Evolutionary conservation across 306 rosid genomes (phyloP).

Genomic region (Alnus rubra): DNA sequence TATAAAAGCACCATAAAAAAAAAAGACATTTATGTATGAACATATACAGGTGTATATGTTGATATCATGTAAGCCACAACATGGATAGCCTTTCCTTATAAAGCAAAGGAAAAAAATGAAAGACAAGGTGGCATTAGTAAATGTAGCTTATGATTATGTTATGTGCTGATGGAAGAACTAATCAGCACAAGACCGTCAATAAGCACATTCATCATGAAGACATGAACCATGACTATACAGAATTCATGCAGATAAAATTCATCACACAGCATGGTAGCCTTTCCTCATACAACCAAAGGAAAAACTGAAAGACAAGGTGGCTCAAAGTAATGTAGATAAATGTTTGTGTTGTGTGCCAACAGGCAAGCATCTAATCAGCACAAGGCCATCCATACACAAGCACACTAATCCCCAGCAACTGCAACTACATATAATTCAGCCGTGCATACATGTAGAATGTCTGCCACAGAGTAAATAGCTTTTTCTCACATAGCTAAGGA

Average conservation of each 20-base stretch:
- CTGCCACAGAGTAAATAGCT: not conserved
- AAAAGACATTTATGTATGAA: too few species aligned
- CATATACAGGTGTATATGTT: not conserved
- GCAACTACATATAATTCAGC: not conserved
- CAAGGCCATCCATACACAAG: conserved; percentile 46
- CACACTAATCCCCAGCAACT: conserved; percentile 11
- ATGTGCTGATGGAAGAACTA: conserved; percentile 28
- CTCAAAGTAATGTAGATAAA: conserved; percentile 37
- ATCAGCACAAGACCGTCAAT: conserved; percentile 39
- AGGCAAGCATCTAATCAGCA: conserved; percentile 35
- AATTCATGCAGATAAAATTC: not conserved
- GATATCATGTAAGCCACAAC: conserved; percentile 16
- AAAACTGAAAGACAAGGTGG: conserved; percentile 36
- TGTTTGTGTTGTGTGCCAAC: conserved; percentile 36
- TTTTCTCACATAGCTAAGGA: not conserved
- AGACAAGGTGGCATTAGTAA: conserved; percentile 1
- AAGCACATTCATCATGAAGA: conserved; percentile 16
- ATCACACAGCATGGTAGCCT: conserved; percentile 9
- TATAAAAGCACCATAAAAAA: not conserved
- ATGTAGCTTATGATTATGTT: conserved; percentile 43
- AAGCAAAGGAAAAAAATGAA: not conserved
- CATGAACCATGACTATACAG: not conserved
- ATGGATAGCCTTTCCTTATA: not conserved
- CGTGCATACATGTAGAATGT: not conserved
- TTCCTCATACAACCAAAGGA: conserved; percentile 11